Percentiles rank a stretch among this genome's conserved stretches.
These are phyloP conservation scores for Blastobotrys muscicola DNA, from an alignment of 805 yeast species.

Conservation along the genomic window DNA sequence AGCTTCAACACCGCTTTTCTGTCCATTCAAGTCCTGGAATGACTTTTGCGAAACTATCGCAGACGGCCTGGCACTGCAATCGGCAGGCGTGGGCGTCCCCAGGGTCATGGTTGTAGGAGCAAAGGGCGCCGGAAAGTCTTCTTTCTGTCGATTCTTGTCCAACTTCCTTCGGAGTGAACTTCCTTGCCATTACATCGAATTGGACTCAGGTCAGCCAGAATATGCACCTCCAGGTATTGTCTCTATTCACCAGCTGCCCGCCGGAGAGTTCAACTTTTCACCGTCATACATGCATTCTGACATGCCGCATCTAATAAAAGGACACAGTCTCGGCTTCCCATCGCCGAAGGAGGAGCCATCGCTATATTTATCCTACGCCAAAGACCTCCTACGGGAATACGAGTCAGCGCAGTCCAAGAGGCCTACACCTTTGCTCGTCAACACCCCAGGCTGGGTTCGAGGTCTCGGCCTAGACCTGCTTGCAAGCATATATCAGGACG, in stretches of 20 bases:
- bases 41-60: slow-evolving; percentile 7
- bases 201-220: slow-evolving; percentile 89
- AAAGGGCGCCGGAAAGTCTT: slow-evolving; percentile 78
- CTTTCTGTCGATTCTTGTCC: slow-evolving; percentile 46
- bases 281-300: slow-evolving; percentile 28
- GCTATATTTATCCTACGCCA: slow-evolving; percentile 39
- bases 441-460: slow-evolving; percentile 87
- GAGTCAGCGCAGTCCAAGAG: not conserved
- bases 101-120: slow-evolving; percentile 44
- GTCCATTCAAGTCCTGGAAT: slow-evolving; percentile 17
- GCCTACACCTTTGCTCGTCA: slow-evolving; percentile 42
- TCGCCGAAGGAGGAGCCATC: slow-evolving; percentile 62
- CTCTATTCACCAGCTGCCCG: slow-evolving; percentile 37
- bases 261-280: slow-evolving; percentile 30
- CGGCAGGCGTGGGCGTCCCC: slow-evolving; percentile 1
- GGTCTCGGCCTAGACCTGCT: slow-evolving; percentile 72
- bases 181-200: slow-evolving; percentile 44
- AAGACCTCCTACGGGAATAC: slow-evolving; percentile 33
- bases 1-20: slow-evolving; percentile 5
- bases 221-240: slow-evolving; percentile 63
- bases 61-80: not conserved
- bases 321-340: slow-evolving; percentile 48
- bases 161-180: slow-evolving; percentile 35
- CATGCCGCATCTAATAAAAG: slow-evolving; percentile 13
- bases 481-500: slow-evolving; percentile 30